These are phyloP conservation scores for Phytophthora kernoviae DNA, from an alignment of 352 stramenopile genomes.

Conservation along the genomic window DNA sequence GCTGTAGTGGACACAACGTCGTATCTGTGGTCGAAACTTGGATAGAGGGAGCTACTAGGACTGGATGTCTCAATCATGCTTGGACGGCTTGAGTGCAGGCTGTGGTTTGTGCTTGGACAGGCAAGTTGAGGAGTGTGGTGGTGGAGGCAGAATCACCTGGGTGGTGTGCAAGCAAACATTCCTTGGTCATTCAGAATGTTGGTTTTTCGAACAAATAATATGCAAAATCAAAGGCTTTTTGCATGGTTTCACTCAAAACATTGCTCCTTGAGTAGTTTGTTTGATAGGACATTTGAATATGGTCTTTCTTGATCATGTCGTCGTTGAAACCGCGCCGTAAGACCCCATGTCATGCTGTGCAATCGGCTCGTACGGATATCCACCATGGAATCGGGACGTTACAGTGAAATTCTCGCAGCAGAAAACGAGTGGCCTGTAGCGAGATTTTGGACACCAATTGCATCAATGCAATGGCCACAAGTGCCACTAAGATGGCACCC, in stretches of 20 bases:
- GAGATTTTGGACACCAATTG: conserved; percentile 52
- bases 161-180: conserved; percentile 9
- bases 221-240: no score
- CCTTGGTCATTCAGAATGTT: neutral
- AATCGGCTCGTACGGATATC: conserved; percentile 18
- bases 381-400: conserved; percentile 8
- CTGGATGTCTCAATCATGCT: conserved; percentile 21
- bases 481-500: conserved; percentile 33
- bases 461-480: conserved; percentile 61
- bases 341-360: conserved; percentile 15
- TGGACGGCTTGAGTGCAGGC: neutral
- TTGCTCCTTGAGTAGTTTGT: no score
- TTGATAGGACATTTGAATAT: no score
- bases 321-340: conserved; percentile 24
- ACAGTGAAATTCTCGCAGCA: conserved; percentile 49
- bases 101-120: neutral
- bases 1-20: neutral
- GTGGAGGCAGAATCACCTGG: neutral
- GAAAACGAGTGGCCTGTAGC: conserved; percentile 44
- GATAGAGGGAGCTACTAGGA: conserved; percentile 21
- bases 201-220: no score
- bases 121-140: conserved; percentile 14
- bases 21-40: conserved; percentile 20
- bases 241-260: no score
- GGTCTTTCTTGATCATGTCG: no score